Evolutionary conservation across 345 rosid species (phyloP).

Genomic region (Mangifera indica): DNA sequence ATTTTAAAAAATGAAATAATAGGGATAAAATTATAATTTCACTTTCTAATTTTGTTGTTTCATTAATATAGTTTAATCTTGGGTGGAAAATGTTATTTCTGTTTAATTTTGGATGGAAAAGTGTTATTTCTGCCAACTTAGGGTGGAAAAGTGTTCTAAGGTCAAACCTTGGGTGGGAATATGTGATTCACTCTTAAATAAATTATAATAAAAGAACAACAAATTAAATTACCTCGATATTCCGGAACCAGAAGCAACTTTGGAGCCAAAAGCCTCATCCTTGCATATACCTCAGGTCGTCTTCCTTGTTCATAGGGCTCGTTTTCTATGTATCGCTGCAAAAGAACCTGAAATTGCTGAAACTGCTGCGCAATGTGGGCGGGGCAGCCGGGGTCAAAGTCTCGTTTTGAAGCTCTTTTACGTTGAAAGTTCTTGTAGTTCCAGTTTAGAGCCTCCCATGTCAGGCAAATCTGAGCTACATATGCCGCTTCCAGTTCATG

Average conservation of each 20-base stretch:
- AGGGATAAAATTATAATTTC: no score
- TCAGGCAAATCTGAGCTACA: slow-evolving; percentile 86
- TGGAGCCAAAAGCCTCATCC: slow-evolving; percentile 91
- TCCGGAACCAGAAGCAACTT: slow-evolving; percentile 92
- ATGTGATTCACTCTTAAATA: no score
- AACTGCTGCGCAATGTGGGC: slow-evolving; percentile 80
- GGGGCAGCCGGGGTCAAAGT: slow-evolving; percentile 70
- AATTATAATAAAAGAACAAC: not conserved
- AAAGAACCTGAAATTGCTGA: slow-evolving; percentile 88
- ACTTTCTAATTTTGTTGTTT: no score
- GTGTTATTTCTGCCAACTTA: no score
- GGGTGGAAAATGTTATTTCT: no score
- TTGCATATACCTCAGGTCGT: slow-evolving; percentile 85
- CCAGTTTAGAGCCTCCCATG: slow-evolving; percentile 98
- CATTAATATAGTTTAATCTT: no score
- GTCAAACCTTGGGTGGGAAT: no score
- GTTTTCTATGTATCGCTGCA: slow-evolving; percentile 85
- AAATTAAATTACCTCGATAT: slow-evolving; percentile 60
- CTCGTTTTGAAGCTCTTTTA: slow-evolving; percentile 48
- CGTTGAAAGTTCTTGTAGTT: slow-evolving; percentile 80
- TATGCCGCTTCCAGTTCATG: slow-evolving; percentile 84
- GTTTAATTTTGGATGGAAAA: no score
- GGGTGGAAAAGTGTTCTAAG: no score
- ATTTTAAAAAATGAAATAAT: no score
- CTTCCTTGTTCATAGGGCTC: slow-evolving; percentile 97